phyloP scores from a whole-genome alignment of 148 eudicot genomes.

The Camellia lanceoleosa region DNA sequence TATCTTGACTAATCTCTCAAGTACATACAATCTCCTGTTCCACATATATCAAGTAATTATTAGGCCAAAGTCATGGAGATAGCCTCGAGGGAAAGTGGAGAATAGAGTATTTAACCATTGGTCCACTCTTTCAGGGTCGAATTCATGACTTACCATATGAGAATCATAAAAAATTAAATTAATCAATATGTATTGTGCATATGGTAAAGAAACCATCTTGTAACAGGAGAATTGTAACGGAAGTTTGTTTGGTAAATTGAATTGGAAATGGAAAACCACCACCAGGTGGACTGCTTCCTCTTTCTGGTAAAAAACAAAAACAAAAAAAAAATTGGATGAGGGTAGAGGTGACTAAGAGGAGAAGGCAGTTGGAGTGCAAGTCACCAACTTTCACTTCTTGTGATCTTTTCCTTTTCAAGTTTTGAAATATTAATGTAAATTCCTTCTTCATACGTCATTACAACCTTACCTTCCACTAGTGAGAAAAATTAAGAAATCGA shows the following conservation, averaged over 20 bases:
- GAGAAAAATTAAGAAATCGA: too few relatives aligned
- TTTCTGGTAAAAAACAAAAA: neutral
- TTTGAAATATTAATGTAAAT: neutral
- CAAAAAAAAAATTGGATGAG: slow-evolving; percentile 8
- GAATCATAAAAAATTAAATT: too few relatives aligned
- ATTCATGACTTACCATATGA: too few relatives aligned
- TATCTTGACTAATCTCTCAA: too few relatives aligned
- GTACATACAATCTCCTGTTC: too few relatives aligned
- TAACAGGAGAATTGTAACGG: neutral
- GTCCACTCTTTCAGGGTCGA: too few relatives aligned
- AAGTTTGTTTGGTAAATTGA: slow-evolving; percentile 31
- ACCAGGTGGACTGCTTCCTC: neutral
- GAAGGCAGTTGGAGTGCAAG: slow-evolving; percentile 32
- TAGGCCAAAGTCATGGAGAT: too few relatives aligned
- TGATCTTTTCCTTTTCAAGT: too few relatives aligned
- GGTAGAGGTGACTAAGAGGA: slow-evolving; percentile 28
- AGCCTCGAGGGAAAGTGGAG: too few relatives aligned
- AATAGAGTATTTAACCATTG: too few relatives aligned
- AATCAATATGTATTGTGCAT: too few relatives aligned
- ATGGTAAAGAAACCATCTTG: neutral
- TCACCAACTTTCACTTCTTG: slow-evolving; percentile 35
- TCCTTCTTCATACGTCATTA: neutral
- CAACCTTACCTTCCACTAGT: too few relatives aligned
- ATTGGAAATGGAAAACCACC: slow-evolving; percentile 7
- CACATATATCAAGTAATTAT: neutral